Conservation (phyloP, 2,329 filamentous ascomycete genomes). For the Fusarium begoniae region DNA sequence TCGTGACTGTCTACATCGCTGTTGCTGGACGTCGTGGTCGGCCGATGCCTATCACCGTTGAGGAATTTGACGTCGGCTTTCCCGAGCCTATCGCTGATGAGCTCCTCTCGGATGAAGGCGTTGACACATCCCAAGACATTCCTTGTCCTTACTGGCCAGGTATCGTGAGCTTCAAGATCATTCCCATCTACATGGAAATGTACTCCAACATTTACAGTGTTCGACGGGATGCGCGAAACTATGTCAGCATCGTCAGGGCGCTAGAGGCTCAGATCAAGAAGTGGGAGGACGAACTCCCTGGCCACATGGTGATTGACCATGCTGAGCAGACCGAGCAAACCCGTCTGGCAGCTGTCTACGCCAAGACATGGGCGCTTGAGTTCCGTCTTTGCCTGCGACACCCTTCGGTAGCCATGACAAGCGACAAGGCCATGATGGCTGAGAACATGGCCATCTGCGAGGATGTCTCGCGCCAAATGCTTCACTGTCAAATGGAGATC, state of each 20-base stretch:
- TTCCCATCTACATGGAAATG: constrained; percentile 76
- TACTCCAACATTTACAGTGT: constrained; percentile 81
- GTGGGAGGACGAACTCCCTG: constrained; percentile 72
- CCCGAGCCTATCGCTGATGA: constrained; percentile 78
- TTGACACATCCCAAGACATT: constrained; percentile 63
- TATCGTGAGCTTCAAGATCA: constrained; percentile 70
- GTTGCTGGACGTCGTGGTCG: constrained; percentile 79
- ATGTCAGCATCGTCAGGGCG: constrained; percentile 68
- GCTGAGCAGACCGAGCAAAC: constrained; percentile 52
- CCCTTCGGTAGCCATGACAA: constrained; percentile 66
- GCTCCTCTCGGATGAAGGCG: constrained; percentile 70
- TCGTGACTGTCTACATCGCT: constrained; percentile 72
- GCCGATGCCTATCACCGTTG: constrained; percentile 76
- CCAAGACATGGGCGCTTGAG: constrained; percentile 64
- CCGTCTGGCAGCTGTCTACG: constrained; percentile 63
- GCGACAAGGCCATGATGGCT: constrained; percentile 63
- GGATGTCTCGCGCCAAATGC: constrained; percentile 70
- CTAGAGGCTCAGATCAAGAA: constrained; percentile 71
- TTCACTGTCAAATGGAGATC: constrained; percentile 67
- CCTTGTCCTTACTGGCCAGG: constrained; percentile 75
- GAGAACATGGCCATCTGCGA: constrained; percentile 74
- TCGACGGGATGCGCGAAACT: constrained; percentile 68
- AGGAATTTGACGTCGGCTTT: constrained; percentile 82
- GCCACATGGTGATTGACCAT: constrained; percentile 62
- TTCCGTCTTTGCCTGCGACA: constrained; percentile 69